Evolutionary conservation across 2,329 filamentous ascomycete genomes (phyloP).

Genomic region (Ophiostoma sp.): DNA sequence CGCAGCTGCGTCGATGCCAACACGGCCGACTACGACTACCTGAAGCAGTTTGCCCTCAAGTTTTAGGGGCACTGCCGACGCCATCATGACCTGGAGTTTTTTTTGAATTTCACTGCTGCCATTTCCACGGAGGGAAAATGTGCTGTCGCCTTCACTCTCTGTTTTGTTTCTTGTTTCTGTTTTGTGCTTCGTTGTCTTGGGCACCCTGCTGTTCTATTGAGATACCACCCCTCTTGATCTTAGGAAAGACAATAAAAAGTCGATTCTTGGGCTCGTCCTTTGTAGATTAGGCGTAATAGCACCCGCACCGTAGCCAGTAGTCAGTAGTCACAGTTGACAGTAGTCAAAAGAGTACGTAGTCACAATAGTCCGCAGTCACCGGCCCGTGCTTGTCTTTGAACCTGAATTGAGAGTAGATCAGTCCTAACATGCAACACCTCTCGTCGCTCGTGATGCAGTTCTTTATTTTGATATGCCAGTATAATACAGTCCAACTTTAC

Average conservation of each 20-base stretch:
- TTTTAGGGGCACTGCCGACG: conserved; percentile 35
- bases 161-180: not conserved
- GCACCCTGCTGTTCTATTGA: not conserved
- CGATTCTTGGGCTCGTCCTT: conserved; percentile 1
- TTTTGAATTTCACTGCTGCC: not conserved
- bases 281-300: not conserved
- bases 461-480: not conserved
- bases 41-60: conserved; percentile 70
- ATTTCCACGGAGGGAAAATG: not conserved
- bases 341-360: not conserved
- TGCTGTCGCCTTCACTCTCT: not conserved
- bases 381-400: too few relatives aligned
- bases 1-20: conserved; percentile 66
- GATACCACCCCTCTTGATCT: conserved; percentile 7
- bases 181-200: not conserved
- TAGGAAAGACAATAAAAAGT: not conserved
- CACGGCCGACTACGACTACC: conserved; percentile 69
- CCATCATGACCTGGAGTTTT: not conserved
- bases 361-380: not conserved
- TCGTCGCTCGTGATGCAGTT: not conserved
- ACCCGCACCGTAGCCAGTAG: not conserved
- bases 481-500: conserved; percentile 11
- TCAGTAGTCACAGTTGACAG: not conserved
- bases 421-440: too few relatives aligned
- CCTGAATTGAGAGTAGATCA: too few relatives aligned